Conservation (phyloP, 352 stramenopile species). For the Blastocystis sp. region DNA sequence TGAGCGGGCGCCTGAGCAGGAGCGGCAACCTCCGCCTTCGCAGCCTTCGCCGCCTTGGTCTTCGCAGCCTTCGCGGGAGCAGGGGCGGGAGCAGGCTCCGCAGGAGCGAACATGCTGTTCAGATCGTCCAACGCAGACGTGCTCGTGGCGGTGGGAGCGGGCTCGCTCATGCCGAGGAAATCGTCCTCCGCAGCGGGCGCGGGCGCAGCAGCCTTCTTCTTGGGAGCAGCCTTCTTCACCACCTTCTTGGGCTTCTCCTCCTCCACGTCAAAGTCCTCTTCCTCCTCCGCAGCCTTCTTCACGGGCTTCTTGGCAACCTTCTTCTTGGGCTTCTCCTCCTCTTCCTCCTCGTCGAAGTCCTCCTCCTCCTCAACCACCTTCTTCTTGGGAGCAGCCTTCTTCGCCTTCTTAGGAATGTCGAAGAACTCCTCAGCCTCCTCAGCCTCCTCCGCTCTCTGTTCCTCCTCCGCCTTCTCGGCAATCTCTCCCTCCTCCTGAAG, state of each 20-base stretch:
- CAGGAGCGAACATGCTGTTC: neutral
- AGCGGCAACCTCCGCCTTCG: neutral
- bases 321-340: neutral
- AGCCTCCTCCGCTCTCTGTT: neutral
- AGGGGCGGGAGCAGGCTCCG: neutral
- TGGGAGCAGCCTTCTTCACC: neutral
- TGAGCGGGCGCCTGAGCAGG: neutral
- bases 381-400: neutral
- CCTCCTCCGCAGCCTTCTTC: conserved; percentile 38
- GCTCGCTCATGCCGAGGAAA: neutral
- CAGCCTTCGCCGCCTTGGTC: conserved; percentile 29
- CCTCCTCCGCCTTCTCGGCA: too few relatives aligned
- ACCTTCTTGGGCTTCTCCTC: neutral
- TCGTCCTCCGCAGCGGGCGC: conserved; percentile 2
- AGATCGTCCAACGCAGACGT: neutral
- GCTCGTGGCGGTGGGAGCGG: neutral
- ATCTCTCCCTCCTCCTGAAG: neutral
- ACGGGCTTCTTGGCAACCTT: conserved; percentile 36
- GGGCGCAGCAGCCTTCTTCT: too few relatives aligned
- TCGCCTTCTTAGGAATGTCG: neutral
- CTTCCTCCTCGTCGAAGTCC: conserved; percentile 2
- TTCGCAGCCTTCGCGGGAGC: neutral
- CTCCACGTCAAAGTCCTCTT: neutral
- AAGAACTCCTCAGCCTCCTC: neutral
- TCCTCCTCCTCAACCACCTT: neutral